Percentiles rank a stretch among this genome's conserved stretches.
phyloP scores from a whole-genome alignment of 495 filamentous ascomycete species.

The Eremomyces bilateralis region DNA sequence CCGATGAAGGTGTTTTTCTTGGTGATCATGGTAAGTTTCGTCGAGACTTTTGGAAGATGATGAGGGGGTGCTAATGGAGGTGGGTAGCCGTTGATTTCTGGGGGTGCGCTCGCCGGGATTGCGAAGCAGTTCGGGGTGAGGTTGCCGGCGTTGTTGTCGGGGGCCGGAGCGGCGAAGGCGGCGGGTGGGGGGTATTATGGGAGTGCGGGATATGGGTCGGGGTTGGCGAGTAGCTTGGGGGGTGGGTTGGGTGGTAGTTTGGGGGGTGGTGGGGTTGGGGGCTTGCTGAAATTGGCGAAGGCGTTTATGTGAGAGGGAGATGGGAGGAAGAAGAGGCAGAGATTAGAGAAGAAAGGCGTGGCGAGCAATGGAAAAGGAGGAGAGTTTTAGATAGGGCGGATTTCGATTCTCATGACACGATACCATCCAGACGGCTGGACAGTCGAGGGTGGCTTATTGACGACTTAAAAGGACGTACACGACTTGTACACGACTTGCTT shows the following conservation, averaged over 20 bases:
- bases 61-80: too few species aligned
- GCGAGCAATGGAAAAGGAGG: too few species aligned
- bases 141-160: constrained; percentile 36
- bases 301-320: constrained; percentile 19
- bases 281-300: constrained; percentile 16
- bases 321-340: too few species aligned
- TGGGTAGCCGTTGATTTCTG: constrained; percentile 65
- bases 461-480: too few species aligned
- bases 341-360: too few species aligned
- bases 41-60: too few species aligned
- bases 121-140: constrained; percentile 54
- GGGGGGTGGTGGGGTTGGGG: constrained; percentile 10
- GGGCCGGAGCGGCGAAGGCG: constrained; percentile 19
- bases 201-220: constrained; percentile 13
- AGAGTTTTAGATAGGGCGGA: too few species aligned
- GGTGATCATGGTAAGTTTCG: constrained; percentile 61
- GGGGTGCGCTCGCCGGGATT: constrained; percentile 52
- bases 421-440: too few species aligned
- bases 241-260: constrained; percentile 4
- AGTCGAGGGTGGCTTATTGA: too few species aligned
- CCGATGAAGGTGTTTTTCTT: constrained; percentile 58
- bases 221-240: constrained; percentile 4
- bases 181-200: constrained; percentile 13
- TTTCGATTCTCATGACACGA: too few species aligned
- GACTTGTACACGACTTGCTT: too few species aligned